A percentile compares a stretch with the other conserved stretches of the same genome.
Evolutionary conservation across 129 eudicot species (phyloP).

Genomic region (Tagetes erecta): DNA sequence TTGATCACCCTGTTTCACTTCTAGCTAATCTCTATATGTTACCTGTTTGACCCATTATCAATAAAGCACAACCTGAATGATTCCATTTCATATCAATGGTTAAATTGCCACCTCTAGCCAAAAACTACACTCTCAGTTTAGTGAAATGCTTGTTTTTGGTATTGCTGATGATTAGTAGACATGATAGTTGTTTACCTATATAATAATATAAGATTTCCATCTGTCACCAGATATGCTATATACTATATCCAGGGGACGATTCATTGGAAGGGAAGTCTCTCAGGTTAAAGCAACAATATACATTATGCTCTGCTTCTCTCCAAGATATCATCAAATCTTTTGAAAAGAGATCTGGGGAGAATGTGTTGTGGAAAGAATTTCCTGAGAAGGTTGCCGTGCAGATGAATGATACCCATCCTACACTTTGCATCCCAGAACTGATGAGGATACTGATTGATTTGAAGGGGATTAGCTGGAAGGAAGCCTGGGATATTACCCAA

Average conservation of each 20-base stretch:
- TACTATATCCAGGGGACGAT: conserved; percentile 93
- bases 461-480: conserved; percentile 85
- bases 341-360: conserved; percentile 76
- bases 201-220: conserved; percentile 11
- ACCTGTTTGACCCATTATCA: no score
- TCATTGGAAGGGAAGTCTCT: conserved; percentile 85
- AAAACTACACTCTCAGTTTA: neutral
- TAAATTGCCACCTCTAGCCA: neutral
- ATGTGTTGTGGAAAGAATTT: conserved; percentile 70
- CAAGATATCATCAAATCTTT: conserved; percentile 84
- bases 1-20: neutral
- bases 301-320: conserved; percentile 93
- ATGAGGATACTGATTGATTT: conserved; percentile 86
- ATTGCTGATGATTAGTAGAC: conserved; percentile 10
- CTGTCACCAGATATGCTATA: conserved; percentile 70
- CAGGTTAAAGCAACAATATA: conserved; percentile 88
- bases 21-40: neutral
- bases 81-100: neutral
- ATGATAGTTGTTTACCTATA: neutral
- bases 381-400: conserved; percentile 95
- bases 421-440: conserved; percentile 94
- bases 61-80: neutral
- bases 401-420: conserved; percentile 99
- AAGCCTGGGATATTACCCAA: conserved; percentile 87
- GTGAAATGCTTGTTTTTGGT: neutral